These are phyloP conservation scores for Kuraishia hungarica DNA, from an alignment of 805 yeast species.

Conservation along the genomic window DNA sequence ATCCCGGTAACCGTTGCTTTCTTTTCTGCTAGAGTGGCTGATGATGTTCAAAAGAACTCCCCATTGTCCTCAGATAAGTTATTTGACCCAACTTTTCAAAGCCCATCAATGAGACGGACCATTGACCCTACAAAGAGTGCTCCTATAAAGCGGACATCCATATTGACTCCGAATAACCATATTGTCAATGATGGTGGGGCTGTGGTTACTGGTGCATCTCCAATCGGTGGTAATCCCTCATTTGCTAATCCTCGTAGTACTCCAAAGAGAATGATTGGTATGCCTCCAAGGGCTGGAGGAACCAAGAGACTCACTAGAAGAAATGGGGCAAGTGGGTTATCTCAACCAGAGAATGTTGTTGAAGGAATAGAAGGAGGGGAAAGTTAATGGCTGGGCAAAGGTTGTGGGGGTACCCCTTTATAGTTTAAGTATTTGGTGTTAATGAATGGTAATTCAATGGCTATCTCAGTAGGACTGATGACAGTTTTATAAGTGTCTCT, in stretches of 20 bases:
- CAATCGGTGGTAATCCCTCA: not conserved
- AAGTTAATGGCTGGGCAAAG: too few relatives aligned
- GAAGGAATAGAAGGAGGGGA: not conserved
- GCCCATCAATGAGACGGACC: constrained; percentile 47
- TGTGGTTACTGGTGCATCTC: not conserved
- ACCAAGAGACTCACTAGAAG: not conserved
- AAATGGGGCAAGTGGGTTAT: not conserved
- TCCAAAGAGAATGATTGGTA: constrained; percentile 3
- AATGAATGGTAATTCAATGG: too few relatives aligned
- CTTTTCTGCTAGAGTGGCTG: constrained; percentile 61
- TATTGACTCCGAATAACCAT: constrained; percentile 2
- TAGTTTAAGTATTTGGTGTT: too few relatives aligned
- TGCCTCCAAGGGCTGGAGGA: not conserved
- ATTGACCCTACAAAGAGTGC: constrained; percentile 63
- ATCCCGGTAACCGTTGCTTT: constrained; percentile 27
- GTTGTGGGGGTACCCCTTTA: too few relatives aligned
- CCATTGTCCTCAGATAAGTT: constrained; percentile 28
- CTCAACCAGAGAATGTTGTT: not conserved
- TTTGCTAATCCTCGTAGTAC: constrained; percentile 1
- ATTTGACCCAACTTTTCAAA: constrained; percentile 51
- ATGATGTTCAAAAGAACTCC: constrained; percentile 38
- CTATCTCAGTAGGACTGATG: too few relatives aligned
- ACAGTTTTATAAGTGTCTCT: too few relatives aligned
- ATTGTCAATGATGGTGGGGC: too few relatives aligned
- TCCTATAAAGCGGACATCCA: constrained; percentile 40